Base-by-base conservation (phyloP, 2,329 filamentous ascomycete species). In the Paraconiothyrium sp. region DNA sequence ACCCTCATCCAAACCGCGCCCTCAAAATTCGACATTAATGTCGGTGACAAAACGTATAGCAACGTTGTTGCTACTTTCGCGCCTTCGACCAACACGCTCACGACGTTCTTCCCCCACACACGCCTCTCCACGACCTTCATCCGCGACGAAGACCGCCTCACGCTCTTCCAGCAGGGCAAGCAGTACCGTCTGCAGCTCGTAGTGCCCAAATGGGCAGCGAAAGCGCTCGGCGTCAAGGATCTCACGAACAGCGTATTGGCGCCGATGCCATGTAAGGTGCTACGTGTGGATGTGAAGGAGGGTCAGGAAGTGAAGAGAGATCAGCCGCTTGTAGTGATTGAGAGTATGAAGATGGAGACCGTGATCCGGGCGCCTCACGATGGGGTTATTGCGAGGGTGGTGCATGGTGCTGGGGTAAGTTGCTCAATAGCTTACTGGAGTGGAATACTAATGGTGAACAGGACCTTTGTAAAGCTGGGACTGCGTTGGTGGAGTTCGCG, bases 261-360 rank as follows among this genome's bases (percentile, higher is more conserved):
- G 24, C 95, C 95, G 0, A 99, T 99, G 95, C 95, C 95, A 1
- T 98, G 95, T 81, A 98, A 98, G 82, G 90, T 99, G 30, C 81
- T 99, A 64, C 89, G 92, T 67, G 95, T 97, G 51, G 92, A 97
- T 78, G 93, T 97, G 0, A 81, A 85, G 32, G 93, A 93, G 69
- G 95, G 95, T 0, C 88, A 97, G 66, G 81, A 80, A 50, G 95
- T 99, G 16, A 89, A 89, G 75, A 96, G 94, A 81, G 94, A 94
- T 49, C 89, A 94, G 60, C 89, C 93, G 7, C 82, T 99, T 60
- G 92, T 98, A 13, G 93, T 98, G 5, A 79, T 79, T 62, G 80
- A 83, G 70, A 82, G 80, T 50, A 83, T 83, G 80, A 83, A 86
- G 78, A 86, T 86, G 84, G 84, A 86, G 76, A 86, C 83, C 30